These are phyloP conservation scores for Alternaria metachromatica DNA, from an alignment of 2,329 filamentous ascomycete genomes.

Conservation along the genomic window DNA sequence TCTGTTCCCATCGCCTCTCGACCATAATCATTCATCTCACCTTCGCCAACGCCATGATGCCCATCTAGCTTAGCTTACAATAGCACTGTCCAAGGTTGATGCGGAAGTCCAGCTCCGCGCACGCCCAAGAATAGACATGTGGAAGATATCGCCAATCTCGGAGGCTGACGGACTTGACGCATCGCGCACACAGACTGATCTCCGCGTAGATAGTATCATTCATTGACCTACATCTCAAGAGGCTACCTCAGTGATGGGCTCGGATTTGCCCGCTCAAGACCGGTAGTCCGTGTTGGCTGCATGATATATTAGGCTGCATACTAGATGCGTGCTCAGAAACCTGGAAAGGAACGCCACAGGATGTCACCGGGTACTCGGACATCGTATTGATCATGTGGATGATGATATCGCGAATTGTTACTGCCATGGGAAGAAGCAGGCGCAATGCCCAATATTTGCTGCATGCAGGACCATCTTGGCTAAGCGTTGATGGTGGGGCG, in stretches of 20 bases:
- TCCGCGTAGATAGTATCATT: not conserved
- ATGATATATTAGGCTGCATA: slow-evolving; percentile 1
- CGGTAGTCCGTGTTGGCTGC: not conserved
- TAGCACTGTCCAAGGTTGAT: not conserved
- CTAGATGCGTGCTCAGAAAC: not conserved
- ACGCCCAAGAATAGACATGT: not conserved
- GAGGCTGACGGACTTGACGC: not conserved
- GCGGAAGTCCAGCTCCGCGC: not conserved
- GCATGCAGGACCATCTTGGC: slow-evolving; percentile 1
- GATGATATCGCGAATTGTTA: not conserved
- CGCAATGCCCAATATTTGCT: not conserved
- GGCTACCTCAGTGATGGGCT: not conserved
- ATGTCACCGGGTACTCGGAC: not conserved
- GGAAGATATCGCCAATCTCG: not conserved
- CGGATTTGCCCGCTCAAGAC: not conserved
- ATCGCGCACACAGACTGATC: not conserved
- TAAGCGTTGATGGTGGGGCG: not conserved
- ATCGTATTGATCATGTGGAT: not conserved
- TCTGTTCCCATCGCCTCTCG: not conserved
- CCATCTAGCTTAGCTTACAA: not conserved
- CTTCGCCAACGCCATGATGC: not conserved
- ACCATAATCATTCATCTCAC: no score
- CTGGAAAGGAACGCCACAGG: not conserved
- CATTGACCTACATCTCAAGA: not conserved
- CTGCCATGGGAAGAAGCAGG: not conserved